Conservation (phyloP, 2,329 filamentous ascomycete genomes). For the Escovopsis sp. region DNA sequence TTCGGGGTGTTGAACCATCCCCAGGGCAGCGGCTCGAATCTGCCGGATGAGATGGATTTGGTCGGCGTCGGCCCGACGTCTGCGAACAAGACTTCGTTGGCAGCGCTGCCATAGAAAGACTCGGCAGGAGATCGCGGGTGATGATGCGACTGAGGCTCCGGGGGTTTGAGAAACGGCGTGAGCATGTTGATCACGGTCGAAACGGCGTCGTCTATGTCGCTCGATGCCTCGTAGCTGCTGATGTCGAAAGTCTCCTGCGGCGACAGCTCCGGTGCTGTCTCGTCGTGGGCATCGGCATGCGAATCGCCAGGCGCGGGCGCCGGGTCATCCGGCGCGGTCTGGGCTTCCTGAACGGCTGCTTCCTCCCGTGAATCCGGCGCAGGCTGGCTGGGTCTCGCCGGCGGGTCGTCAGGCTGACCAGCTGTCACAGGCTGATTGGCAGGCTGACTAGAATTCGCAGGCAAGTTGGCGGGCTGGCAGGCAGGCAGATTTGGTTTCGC, state of each 20-base stretch:
- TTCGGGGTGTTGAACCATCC: constrained; percentile 28
- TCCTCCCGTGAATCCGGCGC: not conserved
- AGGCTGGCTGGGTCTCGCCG: constrained; percentile 1
- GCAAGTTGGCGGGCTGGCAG: too few relatives aligned
- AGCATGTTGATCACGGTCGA: constrained; percentile 30
- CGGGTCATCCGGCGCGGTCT: too few relatives aligned
- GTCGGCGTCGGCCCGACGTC: constrained; percentile 17
- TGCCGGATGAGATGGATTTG: constrained; percentile 14
- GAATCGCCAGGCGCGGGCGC: not conserved
- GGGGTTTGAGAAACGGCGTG: constrained; percentile 31
- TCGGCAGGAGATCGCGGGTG: constrained; percentile 20
- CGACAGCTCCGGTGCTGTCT: not conserved
- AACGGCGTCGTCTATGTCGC: constrained; percentile 16
- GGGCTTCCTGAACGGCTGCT: not conserved
- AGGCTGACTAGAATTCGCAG: constrained; percentile 1
- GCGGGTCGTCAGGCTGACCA: too few relatives aligned
- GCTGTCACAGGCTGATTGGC: too few relatives aligned
- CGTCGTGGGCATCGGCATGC: not conserved
- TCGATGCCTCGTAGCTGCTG: constrained; percentile 1
- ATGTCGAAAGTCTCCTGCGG: not conserved
- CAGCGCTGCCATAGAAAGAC: constrained; percentile 35
- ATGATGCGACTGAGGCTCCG: constrained; percentile 24
- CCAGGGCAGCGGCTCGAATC: constrained; percentile 32
- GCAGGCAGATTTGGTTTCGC: not conserved
- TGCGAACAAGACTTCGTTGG: constrained; percentile 33